Conservation (phyloP, 306 rosid genomes). For the Vigna radiata region DNA sequence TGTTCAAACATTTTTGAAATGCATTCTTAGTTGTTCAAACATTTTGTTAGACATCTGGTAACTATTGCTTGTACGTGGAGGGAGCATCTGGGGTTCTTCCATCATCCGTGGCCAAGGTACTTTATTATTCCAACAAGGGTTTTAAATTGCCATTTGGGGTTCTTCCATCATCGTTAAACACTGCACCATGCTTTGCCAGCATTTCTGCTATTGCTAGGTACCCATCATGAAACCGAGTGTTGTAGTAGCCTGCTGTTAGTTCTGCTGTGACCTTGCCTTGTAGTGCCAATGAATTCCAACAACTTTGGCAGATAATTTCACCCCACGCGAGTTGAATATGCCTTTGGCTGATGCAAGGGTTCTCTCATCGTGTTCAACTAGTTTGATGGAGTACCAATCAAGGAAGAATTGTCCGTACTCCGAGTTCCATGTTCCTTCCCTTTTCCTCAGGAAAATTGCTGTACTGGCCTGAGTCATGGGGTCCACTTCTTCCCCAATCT, state of each 20-base stretch:
- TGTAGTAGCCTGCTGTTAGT: conserved; percentile 87
- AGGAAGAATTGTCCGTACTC: conserved; percentile 86
- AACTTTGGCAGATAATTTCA: conserved; percentile 77
- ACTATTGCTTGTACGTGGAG: too few relatives aligned
- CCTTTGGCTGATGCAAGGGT: conserved; percentile 70
- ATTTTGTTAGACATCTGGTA: too few relatives aligned
- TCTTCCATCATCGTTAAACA: conserved; percentile 52
- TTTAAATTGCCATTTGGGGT: conserved; percentile 25
- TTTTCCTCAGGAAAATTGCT: conserved; percentile 82
- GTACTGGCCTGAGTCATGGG: conserved; percentile 83
- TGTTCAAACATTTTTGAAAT: conserved; percentile 11
- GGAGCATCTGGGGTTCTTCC: too few relatives aligned
- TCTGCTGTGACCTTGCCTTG: conserved; percentile 76
- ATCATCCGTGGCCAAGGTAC: too few relatives aligned
- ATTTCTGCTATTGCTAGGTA: conserved; percentile 69
- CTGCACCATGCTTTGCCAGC: conserved; percentile 69
- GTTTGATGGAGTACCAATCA: conserved; percentile 79
- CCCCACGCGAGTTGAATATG: conserved; percentile 68
- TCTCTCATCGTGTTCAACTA: conserved; percentile 75
- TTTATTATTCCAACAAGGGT: too few relatives aligned
- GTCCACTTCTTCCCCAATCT: conserved; percentile 88
- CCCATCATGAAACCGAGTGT: conserved; percentile 71
- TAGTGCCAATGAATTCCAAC: conserved; percentile 99
- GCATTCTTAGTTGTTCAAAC: conserved; percentile 34
- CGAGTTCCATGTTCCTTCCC: conserved; percentile 82